Evolutionary conservation across 257 asterid genomes (phyloP), one percentile per base, ranked within the genome.

Genomic region (Solanum arcanum): DNA sequence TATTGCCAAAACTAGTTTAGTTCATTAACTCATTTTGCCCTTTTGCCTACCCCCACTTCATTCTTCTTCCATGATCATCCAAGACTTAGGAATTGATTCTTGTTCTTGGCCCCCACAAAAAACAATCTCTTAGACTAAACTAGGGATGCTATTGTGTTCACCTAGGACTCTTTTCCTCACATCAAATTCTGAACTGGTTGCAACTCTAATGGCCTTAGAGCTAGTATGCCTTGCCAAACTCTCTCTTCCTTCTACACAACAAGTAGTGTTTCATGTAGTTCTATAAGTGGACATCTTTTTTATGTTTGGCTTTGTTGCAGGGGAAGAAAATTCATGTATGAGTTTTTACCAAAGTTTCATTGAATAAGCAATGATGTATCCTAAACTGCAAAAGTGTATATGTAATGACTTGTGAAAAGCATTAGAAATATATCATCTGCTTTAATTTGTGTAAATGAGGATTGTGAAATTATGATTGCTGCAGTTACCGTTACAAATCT

Each of bases 141-240:
- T 16, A 52, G n/a, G 62, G 62, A 52, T 52, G 62, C 9, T 52
- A 52, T 16, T 16, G 62, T 6, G 23, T 52, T 52, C 10, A 52
- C 60, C 60, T 16, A 52, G 23, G 60, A 16, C 16, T 49, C 23
- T 49, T 49, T 56, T 56, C 64, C 5, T 56, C 25, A 91, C 39
- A 4, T 35, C 39, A 33, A 33, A 33, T 33, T 3, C 4, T 33
- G 35, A 33, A 87, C 73, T 18, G 62, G 60, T 88, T 89, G 31
- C 39, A 90, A 87, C 64, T 83, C 88, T 70, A 88, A 90, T 83
- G 82, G 56, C 52, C 12, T 14, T 73, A 80, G 56, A 86, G 87
- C 33, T 39, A 68, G 29, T 21, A 78, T 78, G 68, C 73, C 83
- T 84, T 37, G 86, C 41, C 83, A 69, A 83, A 86, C 44, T 47